Conservation (phyloP, 2,329 filamentous ascomycete genomes). For the Clonostachys rosea region DNA sequence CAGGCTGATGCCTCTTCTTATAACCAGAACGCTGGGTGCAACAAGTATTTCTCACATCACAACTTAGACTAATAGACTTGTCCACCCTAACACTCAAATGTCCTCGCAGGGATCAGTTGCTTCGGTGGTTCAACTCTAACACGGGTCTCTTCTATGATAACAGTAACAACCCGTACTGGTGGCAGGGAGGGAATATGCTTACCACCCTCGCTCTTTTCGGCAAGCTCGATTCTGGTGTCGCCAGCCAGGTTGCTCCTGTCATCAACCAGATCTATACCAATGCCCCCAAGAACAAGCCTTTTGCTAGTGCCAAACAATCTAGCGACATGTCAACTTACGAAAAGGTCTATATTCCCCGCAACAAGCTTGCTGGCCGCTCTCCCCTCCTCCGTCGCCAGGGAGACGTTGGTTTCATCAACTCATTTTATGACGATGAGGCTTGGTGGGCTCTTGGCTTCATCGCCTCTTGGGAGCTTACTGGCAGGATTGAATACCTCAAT, state of each 20-base stretch:
- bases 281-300: neutral
- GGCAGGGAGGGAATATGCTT: neutral
- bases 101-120: neutral
- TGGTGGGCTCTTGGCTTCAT: slow-evolving; percentile 61
- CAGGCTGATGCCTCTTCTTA: neutral
- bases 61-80: neutral
- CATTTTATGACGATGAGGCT: slow-evolving; percentile 46
- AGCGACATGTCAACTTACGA: neutral
- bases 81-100: neutral
- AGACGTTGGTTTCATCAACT: neutral
- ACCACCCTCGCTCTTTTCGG: neutral
- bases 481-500: slow-evolving; percentile 39
- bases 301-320: neutral
- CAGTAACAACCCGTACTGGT: neutral
- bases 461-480: slow-evolving; percentile 45
- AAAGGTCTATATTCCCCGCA: neutral
- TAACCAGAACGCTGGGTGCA: neutral
- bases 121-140: neutral
- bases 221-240: neutral
- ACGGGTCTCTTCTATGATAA: neutral
- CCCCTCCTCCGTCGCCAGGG: neutral
- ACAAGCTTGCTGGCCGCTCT: neutral
- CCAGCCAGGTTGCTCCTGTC: neutral
- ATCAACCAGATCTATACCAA: neutral
- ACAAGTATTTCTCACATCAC: neutral